Evolutionary conservation across 768 basidiomycete species (phyloP), one percentile per base, ranked within the genome.

Genomic region (Glaciozyma antarctica): DNA sequence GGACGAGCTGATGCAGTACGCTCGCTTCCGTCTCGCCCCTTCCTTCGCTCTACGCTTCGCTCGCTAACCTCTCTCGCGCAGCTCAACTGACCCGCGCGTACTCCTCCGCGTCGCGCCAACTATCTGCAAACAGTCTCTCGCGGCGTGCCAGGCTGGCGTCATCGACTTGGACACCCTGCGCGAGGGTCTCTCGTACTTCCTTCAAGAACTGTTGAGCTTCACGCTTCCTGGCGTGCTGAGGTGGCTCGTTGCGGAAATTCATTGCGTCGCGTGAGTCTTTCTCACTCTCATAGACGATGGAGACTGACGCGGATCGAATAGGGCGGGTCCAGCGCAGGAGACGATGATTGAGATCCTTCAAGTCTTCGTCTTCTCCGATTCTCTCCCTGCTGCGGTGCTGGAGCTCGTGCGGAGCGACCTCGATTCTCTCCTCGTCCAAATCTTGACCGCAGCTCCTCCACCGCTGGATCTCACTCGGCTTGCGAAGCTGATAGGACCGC

Each of bases 161-260:
- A 76, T 79, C 47, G 77, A 77, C 56, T 66, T 73, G 26, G 77
- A 78, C 41, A 76, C 73, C 3, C 73, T 79, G 5, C 72, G 75
- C 51, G 73, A 74, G 30, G 78, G 77, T 0, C 67, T 78, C 12
- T 77, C 76, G 3, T 79, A 78, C 67, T 79, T 78, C 66, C 73
- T 75, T 2, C 78, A 78, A 63, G 76, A 78, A 17, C 68, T 79
- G 2, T 69, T 79, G 12, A 77, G 76, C 65, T 79, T 78, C 75
- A 76, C 76, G 28, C 63, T 77, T 26, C 76, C 75, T 1, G 78
- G 78, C 3, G 75, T 78, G 30, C 55, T 78, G 5, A 57, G 55
- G 0, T 79, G 76, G 76, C 68, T 78, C 16, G 72, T 73, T 22
- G 59, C 51, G 13, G 77, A 79, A 64, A 73, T 77, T 43, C 69